Evolutionary conservation across 2,329 filamentous ascomycete genomes (phyloP).

Genomic region (Trichoderma asperellum): DNA sequence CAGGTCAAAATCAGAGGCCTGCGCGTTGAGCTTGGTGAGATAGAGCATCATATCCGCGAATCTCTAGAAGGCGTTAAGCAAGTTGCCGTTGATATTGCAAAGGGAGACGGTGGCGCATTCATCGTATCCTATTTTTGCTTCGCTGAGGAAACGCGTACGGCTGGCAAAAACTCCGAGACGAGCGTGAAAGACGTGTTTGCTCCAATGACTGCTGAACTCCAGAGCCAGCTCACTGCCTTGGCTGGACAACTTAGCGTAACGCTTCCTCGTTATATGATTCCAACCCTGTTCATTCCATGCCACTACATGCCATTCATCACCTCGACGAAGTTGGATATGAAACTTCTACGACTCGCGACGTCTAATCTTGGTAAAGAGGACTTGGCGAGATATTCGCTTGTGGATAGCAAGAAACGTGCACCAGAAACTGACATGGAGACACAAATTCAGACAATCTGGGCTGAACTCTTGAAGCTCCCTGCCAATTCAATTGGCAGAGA

Average conservation of each 20-base stretch:
- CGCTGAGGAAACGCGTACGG: constrained; percentile 12
- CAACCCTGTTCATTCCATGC: constrained; percentile 27
- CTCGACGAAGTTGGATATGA: constrained; percentile 30
- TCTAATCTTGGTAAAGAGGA: constrained; percentile 24
- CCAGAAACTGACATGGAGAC: constrained; percentile 34
- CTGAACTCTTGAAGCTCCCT: constrained; percentile 9
- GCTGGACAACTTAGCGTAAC: constrained; percentile 25
- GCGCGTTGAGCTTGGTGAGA: constrained; percentile 33
- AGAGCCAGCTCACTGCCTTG: constrained; percentile 10
- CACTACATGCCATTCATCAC: constrained; percentile 26
- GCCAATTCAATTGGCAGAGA: constrained; percentile 28
- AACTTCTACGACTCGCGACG: constrained; percentile 14
- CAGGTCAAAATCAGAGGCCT: constrained; percentile 35
- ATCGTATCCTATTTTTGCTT: constrained; percentile 28
- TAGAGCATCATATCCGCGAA: constrained; percentile 28
- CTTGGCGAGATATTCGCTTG: constrained; percentile 33
- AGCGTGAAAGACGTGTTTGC: constrained; percentile 6
- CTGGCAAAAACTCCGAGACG: constrained; percentile 3
- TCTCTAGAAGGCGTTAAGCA: constrained; percentile 21
- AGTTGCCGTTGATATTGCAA: constrained; percentile 26
- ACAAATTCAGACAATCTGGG: constrained; percentile 42
- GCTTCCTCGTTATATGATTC: constrained; percentile 28
- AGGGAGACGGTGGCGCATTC: constrained; percentile 13
- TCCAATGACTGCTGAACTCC: constrained; percentile 13
- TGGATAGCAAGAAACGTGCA: constrained; percentile 33